Conservation (phyloP, 1,139 yeast species). For the Candida labiduridarum region DNA sequence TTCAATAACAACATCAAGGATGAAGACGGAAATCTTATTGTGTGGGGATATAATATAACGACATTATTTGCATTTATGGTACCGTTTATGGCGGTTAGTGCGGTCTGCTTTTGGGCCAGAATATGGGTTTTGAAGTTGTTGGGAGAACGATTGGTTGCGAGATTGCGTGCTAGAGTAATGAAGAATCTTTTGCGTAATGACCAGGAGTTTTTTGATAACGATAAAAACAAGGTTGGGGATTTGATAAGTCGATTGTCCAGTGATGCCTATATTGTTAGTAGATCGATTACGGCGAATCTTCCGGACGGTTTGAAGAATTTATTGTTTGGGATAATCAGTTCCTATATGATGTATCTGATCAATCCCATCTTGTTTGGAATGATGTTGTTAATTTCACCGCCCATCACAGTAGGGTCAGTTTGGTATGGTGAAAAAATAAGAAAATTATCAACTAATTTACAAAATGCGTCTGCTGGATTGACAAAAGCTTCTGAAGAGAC, state of each 20-base stretch:
- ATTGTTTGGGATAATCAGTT: constrained; percentile 45
- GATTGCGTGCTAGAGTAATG: constrained; percentile 52
- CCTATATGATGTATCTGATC: constrained; percentile 51
- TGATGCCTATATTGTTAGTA: constrained; percentile 55
- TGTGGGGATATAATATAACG: constrained; percentile 50
- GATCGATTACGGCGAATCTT: constrained; percentile 47
- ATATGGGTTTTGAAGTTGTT: constrained; percentile 49
- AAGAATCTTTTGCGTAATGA: constrained; percentile 54
- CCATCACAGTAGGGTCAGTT: constrained; percentile 53
- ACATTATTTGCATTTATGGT: constrained; percentile 47
- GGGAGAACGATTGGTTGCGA: constrained; percentile 48
- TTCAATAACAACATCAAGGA: constrained; percentile 40
- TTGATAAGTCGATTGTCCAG: constrained; percentile 54
- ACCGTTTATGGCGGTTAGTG: constrained; percentile 48
- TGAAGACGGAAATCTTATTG: constrained; percentile 42
- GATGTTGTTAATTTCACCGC: constrained; percentile 55
- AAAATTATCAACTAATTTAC: constrained; percentile 44
- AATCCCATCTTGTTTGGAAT: constrained; percentile 50
- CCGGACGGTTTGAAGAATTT: constrained; percentile 54
- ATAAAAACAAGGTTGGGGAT: constrained; percentile 58
- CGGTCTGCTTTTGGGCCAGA: constrained; percentile 53
- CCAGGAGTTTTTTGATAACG: constrained; percentile 51
- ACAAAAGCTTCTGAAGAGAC: constrained; percentile 52
- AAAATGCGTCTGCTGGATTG: constrained; percentile 50
- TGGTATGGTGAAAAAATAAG: constrained; percentile 53